Base-by-base conservation (phyloP, 441 rosid species). In the Syzygium malaccense region DNA sequence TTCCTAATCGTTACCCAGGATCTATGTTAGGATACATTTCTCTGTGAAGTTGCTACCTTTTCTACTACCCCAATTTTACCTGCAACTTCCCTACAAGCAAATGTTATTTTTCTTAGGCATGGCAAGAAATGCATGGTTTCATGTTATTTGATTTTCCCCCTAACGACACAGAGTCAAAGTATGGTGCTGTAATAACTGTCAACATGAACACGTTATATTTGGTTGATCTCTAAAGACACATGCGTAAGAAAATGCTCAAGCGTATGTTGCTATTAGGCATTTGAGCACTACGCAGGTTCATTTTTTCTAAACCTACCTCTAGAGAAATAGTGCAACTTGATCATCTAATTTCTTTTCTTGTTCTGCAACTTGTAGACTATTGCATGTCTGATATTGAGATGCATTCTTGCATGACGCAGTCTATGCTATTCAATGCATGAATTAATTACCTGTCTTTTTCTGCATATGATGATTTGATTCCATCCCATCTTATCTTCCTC, bases 371-470 rank as follows among this genome's bases (percentile, higher is more conserved):
- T 62, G 71, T 14, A 62, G 19, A 62, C 7, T 45, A 45, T 45
- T 45, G 1, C 48, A 45, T 45, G 48, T 45, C 48, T 45, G 48
- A 45, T 1, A 45, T 62, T n/a, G 71, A 62, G 37, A 62, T 62
- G 71, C 19, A n/a, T 7, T 62, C 71, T 62, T n/a, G 71, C 71
- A 62, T n/a, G 71, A 14, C 3, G 6, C 25, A 8, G 25, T 66
- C 1, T 18, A 1, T 66, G 45, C 78, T 17, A 18, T 66, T 66
- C 78, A 32, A 66, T 17, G 45, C 78, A 32, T 62, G 14, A n/a
- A 28, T 62, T 62, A 9, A n/a, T 14, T 62, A n/a, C 68, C 3
- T 14, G 0, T 14, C 4, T 62, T 1, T 3, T 62, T 4, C 0
- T 14, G 9, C 33, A n/a, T 62, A n/a, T 8, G 4, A 66, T 8